These are phyloP conservation scores for Onygena corvina DNA, from an alignment of 2,329 filamentous ascomycete species.

Conservation along the genomic window DNA sequence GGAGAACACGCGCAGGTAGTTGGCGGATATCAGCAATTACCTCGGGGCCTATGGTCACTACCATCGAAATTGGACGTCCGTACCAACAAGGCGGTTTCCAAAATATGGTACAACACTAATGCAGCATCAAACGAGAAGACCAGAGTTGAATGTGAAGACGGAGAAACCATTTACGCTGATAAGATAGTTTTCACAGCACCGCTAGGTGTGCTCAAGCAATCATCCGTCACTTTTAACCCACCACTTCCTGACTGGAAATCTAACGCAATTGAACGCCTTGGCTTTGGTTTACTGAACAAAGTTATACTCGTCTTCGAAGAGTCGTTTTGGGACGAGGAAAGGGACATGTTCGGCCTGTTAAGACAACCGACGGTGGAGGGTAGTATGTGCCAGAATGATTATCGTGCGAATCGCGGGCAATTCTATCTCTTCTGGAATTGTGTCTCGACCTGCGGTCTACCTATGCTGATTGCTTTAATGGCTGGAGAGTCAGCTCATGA, in stretches of 20 bases:
- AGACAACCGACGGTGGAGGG: conserved; percentile 57
- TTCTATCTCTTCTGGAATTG: conserved; percentile 99
- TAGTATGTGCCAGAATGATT: conserved; percentile 69
- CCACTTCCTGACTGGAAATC: conserved; percentile 78
- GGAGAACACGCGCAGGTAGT: conserved; percentile 86
- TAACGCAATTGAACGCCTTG: conserved; percentile 67
- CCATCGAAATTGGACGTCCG: conserved; percentile 67
- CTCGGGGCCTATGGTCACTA: conserved; percentile 68
- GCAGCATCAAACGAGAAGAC: conserved; percentile 37
- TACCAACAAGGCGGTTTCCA: conserved; percentile 59
- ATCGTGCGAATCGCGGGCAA: conserved; percentile 65
- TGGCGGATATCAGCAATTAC: conserved; percentile 86
- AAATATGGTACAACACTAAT: conserved; percentile 51
- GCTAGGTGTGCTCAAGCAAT: conserved; percentile 80
- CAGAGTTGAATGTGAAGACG: conserved; percentile 63
- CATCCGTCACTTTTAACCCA: conserved; percentile 72
- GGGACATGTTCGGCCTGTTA: conserved; percentile 89
- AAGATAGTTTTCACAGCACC: conserved; percentile 83
- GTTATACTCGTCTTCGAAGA: conserved; percentile 80
- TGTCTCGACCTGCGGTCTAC: conserved; percentile 75
- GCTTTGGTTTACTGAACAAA: conserved; percentile 92
- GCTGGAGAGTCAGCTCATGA: conserved; percentile 87
- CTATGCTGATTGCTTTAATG: conserved; percentile 84
- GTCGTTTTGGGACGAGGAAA: conserved; percentile 78
- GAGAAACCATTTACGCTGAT: conserved; percentile 67